Conservation (phyloP, 1,284 basidiomycete genomes). For the Amanita bisporigera region DNA sequence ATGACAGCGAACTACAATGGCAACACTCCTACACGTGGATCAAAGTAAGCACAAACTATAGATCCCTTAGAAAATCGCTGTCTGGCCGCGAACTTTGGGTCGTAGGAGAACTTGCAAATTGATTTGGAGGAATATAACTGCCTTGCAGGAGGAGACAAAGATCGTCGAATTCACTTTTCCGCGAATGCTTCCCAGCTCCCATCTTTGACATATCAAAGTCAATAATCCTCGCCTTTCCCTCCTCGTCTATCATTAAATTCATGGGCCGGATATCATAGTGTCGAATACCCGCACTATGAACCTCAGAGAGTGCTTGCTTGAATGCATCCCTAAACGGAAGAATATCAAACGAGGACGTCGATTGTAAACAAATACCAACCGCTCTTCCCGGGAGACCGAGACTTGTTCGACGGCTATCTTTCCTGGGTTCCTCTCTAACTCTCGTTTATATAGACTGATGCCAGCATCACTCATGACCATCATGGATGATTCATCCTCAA, state of each 20-base stretch:
- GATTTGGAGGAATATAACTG: background rate
- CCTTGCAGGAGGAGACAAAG: background rate
- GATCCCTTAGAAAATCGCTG: background rate
- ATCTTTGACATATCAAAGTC: constrained; percentile 7
- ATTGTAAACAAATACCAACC: background rate
- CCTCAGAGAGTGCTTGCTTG: background rate
- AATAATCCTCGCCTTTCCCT: background rate
- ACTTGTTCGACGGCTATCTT: background rate
- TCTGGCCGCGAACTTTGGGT: background rate
- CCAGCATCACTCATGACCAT: background rate
- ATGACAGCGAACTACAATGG: too few species aligned
- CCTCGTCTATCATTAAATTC: background rate
- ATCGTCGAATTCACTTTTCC: background rate
- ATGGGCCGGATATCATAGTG: constrained; percentile 1
- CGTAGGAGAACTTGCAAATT: background rate
- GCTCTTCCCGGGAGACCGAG: background rate
- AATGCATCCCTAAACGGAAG: background rate
- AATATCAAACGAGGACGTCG: background rate
- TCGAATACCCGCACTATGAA: background rate
- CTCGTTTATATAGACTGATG: background rate
- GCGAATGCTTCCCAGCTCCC: constrained; percentile 3
- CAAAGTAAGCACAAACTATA: background rate
- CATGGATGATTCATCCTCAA: background rate
- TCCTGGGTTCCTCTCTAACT: background rate
- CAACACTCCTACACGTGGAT: too few species aligned